Evolutionary conservation across 1,139 yeast genomes (phyloP).

Genomic region (Saccharomyces pastorianus): DNA sequence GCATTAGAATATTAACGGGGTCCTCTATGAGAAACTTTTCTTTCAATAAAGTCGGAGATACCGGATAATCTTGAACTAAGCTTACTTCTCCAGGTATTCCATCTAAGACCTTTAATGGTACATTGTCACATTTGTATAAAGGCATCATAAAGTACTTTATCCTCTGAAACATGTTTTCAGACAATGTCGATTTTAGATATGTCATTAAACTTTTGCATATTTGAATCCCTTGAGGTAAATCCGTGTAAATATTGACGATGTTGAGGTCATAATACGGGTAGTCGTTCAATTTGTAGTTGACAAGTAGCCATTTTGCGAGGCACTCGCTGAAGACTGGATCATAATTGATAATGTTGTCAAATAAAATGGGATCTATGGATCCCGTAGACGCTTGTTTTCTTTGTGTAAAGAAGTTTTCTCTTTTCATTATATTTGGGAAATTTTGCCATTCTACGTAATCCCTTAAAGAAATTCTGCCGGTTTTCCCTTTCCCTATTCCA

Average conservation of each 20-base stretch:
- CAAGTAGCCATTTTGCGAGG: constrained; percentile 27
- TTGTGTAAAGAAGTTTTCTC: constrained; percentile 20
- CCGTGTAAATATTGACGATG: constrained; percentile 23
- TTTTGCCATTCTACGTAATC: constrained; percentile 22
- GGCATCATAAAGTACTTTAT: constrained; percentile 24
- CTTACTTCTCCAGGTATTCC: constrained; percentile 17
- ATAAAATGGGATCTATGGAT: neutral
- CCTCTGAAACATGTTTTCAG: constrained; percentile 17
- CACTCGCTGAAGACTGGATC: constrained; percentile 24
- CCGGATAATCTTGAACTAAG: constrained; percentile 10
- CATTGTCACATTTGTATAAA: constrained; percentile 15
- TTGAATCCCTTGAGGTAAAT: constrained; percentile 18
- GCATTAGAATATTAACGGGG: constrained; percentile 25
- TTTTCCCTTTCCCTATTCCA: neutral
- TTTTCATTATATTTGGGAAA: constrained; percentile 11
- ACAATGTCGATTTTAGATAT: constrained; percentile 14
- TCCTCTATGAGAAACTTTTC: constrained; percentile 15
- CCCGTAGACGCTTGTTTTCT: neutral
- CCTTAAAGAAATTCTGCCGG: constrained; percentile 12
- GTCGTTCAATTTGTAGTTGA: constrained; percentile 26
- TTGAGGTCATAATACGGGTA: constrained; percentile 29
- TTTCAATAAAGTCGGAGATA: neutral
- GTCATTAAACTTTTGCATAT: constrained; percentile 16
- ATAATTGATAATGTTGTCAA: constrained; percentile 11
- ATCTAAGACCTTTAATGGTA: constrained; percentile 7